These are phyloP conservation scores for Trichophyton equinum DNA, from an alignment of 2,329 filamentous ascomycete genomes.

Conservation along the genomic window DNA sequence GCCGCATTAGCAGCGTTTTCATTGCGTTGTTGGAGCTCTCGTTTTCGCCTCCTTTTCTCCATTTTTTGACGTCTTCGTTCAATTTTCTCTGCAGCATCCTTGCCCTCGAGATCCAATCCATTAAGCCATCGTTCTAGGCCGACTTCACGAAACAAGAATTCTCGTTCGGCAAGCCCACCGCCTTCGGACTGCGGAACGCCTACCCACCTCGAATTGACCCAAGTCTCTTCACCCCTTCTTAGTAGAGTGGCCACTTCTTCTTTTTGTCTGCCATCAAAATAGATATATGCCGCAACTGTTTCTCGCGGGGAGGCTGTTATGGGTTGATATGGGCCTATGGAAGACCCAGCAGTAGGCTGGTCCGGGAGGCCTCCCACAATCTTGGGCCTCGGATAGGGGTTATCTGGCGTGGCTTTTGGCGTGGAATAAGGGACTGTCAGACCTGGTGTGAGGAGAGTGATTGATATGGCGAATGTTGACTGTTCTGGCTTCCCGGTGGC, in stretches of 20 bases:
- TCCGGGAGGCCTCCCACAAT: slow-evolving; percentile 58
- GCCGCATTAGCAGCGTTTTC: slow-evolving; percentile 30
- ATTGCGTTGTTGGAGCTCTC: slow-evolving; percentile 48
- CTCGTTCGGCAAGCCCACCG: slow-evolving; percentile 85
- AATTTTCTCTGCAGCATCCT: slow-evolving; percentile 74
- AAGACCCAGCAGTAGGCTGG: slow-evolving; percentile 35
- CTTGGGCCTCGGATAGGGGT: slow-evolving; percentile 70
- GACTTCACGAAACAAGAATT: slow-evolving; percentile 94
- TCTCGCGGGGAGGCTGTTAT: slow-evolving; percentile 89
- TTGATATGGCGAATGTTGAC: slow-evolving; percentile 94
- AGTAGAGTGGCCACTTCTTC: slow-evolving; percentile 94
- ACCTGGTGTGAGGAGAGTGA: slow-evolving; percentile 81
- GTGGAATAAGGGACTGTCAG: slow-evolving; percentile 86
- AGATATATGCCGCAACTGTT: slow-evolving; percentile 96
- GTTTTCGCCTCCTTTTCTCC: slow-evolving; percentile 75
- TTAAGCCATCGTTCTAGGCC: slow-evolving; percentile 94
- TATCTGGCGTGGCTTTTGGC: slow-evolving; percentile 62
- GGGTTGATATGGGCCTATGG: slow-evolving; percentile 74
- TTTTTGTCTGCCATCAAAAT: slow-evolving; percentile 89
- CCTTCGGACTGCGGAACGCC: slow-evolving; percentile 84
- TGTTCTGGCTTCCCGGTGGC: slow-evolving; percentile 70
- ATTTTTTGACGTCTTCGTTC: slow-evolving; percentile 53
- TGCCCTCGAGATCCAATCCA: slow-evolving; percentile 84
- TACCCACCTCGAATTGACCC: slow-evolving; percentile 98
- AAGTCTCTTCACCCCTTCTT: slow-evolving; percentile 88